Percentiles rank a stretch among this genome's conserved stretches.
Conservation (phyloP, 2,329 filamentous ascomycete genomes). For the Aspergillus alliaceus region DNA sequence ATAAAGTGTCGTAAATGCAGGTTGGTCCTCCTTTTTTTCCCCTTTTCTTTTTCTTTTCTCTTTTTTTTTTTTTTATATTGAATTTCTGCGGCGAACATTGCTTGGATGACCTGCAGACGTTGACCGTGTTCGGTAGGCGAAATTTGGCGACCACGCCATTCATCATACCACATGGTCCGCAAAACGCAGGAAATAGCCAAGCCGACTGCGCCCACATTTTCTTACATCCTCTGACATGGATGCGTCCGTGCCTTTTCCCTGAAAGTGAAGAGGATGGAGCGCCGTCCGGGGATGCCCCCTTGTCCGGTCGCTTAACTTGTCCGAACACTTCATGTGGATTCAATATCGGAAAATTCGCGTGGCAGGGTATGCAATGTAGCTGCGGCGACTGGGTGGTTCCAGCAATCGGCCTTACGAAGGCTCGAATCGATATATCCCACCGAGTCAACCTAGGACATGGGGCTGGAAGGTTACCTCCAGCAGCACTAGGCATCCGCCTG, state of each 20-base stretch:
- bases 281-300: slow-evolving; percentile 64
- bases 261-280: slow-evolving; percentile 19
- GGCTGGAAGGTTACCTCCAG: slow-evolving; percentile 21
- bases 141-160: slow-evolving; percentile 66
- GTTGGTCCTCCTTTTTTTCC: too few species aligned
- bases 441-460: slow-evolving; percentile 21
- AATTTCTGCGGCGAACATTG: background rate
- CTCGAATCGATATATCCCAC: slow-evolving; percentile 75
- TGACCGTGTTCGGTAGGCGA: slow-evolving; percentile 43
- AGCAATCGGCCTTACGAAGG: slow-evolving; percentile 80
- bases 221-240: slow-evolving; percentile 91
- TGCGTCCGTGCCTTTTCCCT: slow-evolving; percentile 72
- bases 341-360: slow-evolving; percentile 89
- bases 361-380: slow-evolving; percentile 92
- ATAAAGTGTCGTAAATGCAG: slow-evolving; percentile 92
- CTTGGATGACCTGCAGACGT: slow-evolving; percentile 1
- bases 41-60: too few species aligned
- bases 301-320: slow-evolving; percentile 83
- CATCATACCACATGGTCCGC: slow-evolving; percentile 61
- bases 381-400: slow-evolving; percentile 90
- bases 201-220: slow-evolving; percentile 79
- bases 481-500: slow-evolving; percentile 38
- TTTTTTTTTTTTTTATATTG: too few species aligned
- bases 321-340: slow-evolving; percentile 75
- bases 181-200: slow-evolving; percentile 20